Evolutionary conservation across 768 basidiomycete genomes (phyloP), one percentile per base, ranked within the genome.

Genomic region (Asterophora parasitica): DNA sequence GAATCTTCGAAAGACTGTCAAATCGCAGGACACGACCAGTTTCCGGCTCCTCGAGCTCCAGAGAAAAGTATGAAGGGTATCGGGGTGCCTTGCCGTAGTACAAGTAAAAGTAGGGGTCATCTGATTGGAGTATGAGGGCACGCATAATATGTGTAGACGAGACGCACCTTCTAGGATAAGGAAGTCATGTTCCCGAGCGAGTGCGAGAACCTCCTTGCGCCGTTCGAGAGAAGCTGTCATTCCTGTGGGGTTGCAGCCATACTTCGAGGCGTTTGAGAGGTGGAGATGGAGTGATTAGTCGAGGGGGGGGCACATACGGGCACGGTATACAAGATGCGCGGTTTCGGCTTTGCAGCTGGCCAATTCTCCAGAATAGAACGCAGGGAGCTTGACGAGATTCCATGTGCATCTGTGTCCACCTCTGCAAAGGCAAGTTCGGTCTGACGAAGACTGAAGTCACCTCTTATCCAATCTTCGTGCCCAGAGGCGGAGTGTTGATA

Each of bases 181-280:
- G 55, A 94, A 77, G 57, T 85, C 75, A 61, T 90, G 75, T 58
- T 86, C 73, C 44, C 76, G 74, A 13, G 84, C 81, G 6, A 94
- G 71, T 42, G 69, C 64, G 13, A 94, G 75, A 13, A 90, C 77
- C 57, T 82, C 78, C 60, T 80, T 70, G 31, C 86, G 75, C 31
- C 92, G 78, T 51, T 80, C 76, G 28, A 77, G 65, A 5, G 83
- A 73, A 5, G 85, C 77, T 1, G 89, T 92, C 59, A 77, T 76
- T 10, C 91, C 91, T 9, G 83, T 85, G 2, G 91, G 91, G 61
- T 93, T 93, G 50, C 82, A 85, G n/a, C 91, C 92, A 55, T 83
- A 85, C 83, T 86, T 35, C 15, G 3, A 13, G 48, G 3, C 33
- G 5, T n/a, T 7, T 44, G 26, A 45, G 26, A 10, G 15, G n/a